Conservation (phyloP, 2,329 filamentous ascomycete species). For the Diaporthe caulivora region DNA sequence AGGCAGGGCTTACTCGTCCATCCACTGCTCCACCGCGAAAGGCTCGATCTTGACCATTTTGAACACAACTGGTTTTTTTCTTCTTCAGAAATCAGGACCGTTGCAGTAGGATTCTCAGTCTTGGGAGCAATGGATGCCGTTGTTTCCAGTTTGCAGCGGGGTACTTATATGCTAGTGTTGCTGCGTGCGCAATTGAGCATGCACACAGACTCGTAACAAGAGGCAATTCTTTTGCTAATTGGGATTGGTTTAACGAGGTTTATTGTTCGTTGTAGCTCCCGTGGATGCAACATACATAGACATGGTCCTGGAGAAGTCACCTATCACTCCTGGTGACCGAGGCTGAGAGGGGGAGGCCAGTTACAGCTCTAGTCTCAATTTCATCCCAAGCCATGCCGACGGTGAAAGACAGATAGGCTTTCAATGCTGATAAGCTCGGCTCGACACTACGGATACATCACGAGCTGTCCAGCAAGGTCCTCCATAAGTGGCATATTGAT, state of each 20-base stretch:
- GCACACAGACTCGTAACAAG: not conserved
- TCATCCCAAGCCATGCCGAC: constrained; percentile 20
- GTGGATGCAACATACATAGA: not conserved
- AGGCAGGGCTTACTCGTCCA: constrained; percentile 56
- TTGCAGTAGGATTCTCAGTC: not conserved
- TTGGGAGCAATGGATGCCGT: not conserved
- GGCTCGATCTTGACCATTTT: constrained; percentile 63
- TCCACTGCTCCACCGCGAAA: constrained; percentile 81
- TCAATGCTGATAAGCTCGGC: not conserved
- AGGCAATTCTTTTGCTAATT: not conserved
- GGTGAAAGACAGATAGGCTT: not conserved
- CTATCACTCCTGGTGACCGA: not conserved
- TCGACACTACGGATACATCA: not conserved
- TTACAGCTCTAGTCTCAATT: not conserved
- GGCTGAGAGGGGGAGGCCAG: not conserved
- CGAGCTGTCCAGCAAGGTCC: not conserved
- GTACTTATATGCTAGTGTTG: not conserved
- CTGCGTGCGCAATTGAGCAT: constrained; percentile 5
- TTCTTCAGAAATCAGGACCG: not conserved
- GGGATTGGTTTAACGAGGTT: not conserved
- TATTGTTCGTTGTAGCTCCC: not conserved
- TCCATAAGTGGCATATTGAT: not conserved
- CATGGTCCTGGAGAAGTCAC: not conserved
- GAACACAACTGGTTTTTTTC: not conserved
- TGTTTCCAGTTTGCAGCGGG: not conserved